These are phyloP conservation scores for Trametes maxima DNA, from an alignment of 768 basidiomycete genomes.

Conservation along the genomic window DNA sequence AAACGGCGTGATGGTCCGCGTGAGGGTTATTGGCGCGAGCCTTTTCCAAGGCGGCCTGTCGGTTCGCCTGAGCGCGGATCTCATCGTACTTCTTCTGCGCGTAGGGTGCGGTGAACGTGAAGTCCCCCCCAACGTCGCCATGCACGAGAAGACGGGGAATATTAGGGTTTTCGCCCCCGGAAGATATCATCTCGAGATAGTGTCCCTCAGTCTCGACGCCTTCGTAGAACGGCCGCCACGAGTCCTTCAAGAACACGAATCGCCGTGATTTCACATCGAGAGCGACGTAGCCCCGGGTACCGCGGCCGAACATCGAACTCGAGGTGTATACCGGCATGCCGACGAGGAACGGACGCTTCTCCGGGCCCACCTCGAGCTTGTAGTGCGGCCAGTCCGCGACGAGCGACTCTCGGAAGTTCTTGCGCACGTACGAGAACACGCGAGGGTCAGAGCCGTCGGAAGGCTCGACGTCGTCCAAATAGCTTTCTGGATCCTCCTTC, in stretches of 20 bases:
- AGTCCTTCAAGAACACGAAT: constrained; percentile 21
- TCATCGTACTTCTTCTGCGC: background rate
- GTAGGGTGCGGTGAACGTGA: background rate
- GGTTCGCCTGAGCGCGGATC: background rate
- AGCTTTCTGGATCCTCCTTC: no score
- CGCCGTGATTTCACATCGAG: constrained; percentile 8
- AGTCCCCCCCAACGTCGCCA: background rate
- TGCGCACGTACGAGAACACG: constrained; percentile 1
- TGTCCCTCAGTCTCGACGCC: background rate
- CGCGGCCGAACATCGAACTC: background rate
- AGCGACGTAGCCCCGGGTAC: constrained; percentile 16
- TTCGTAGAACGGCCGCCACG: constrained; percentile 9
- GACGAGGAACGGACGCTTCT: background rate
- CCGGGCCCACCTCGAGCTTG: background rate
- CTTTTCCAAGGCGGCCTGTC: background rate
- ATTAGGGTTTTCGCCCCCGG: background rate
- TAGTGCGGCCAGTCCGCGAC: background rate
- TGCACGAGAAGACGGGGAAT: constrained; percentile 8
- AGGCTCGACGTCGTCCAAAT: no score
- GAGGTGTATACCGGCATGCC: background rate
- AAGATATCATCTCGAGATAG: background rate
- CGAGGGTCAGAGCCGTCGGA: background rate
- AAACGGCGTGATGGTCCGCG: no score
- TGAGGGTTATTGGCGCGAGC: no score
- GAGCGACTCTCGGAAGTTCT: background rate